Base-by-base conservation (phyloP, 345 rosid genomes). In the Erodium maritimum region DNA sequence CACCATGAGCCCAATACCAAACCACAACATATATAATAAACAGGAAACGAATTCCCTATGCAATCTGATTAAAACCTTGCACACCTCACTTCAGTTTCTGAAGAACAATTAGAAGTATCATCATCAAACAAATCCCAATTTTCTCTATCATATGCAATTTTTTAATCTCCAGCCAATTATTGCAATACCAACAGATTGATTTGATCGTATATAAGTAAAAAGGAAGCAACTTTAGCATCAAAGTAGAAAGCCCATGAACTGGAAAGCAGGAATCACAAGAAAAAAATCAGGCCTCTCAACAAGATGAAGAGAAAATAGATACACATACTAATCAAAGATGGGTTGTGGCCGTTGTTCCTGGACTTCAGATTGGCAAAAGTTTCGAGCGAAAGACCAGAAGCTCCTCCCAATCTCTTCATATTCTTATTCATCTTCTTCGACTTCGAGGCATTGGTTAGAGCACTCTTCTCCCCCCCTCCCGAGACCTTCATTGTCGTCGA, bases 281-380 rank as follows among this genome's bases (percentile, higher is more conserved):
- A 29, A 5, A 29, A 17, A 51, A 17, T 51, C 5, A 51, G 5
- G 21, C 10, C 3, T 51, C n/a, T n/a, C 19, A 51, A 7, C 14
- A 19, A 6, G 46, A 56, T 13, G 6, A 25, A 21, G 16, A 11
- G 18, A 54, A n/a, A 48, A 23, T 48, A 0, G 48, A 10, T 14
- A 13, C 17, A 61, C 75, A 45, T 77, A 87, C 96, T 88, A 66
- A 81, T 73, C 48, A 84, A 45, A 59, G 82, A 73, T 19, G 97
- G 95, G 55, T 88, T 91, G 73, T 81, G 79, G 56, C 64, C 60
- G 21, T 55, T 69, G 67, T 56, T 68, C 10, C 60, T 68, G 5
- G 89, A 80, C 70, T 84, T 88, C 34, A 80, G 68, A 64, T 81
- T 86, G 18, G 87, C 93, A 56, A 86, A 88, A 10, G 87, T 81